Percentiles rank a stretch among this genome's conserved stretches.
These are phyloP conservation scores for Candida pseudoviswanathii DNA, from an alignment of 1,139 yeast genomes.

Conservation along the genomic window DNA sequence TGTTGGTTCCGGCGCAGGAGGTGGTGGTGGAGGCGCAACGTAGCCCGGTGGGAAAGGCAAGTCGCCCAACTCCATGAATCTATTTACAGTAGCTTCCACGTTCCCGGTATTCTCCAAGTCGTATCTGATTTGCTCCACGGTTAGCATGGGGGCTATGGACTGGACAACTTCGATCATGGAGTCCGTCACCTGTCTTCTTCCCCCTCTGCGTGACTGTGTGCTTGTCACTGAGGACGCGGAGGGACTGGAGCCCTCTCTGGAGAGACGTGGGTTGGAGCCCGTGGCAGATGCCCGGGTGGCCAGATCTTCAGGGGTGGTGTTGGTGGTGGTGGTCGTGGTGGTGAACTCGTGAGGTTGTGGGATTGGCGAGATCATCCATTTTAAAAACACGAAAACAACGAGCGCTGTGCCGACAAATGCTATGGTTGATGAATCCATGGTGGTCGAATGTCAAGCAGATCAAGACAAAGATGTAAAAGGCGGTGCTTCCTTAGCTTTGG, in stretches of 20 bases:
- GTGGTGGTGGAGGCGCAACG: conserved; percentile 14
- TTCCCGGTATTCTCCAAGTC: conserved; percentile 73
- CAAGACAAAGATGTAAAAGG: neutral
- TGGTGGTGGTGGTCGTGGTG: neutral
- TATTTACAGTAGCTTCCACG: conserved; percentile 77
- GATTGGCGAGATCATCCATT: conserved; percentile 64
- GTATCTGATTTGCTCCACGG: conserved; percentile 67
- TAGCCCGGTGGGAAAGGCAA: conserved; percentile 69
- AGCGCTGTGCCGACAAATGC: conserved; percentile 51
- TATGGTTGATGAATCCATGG: conserved; percentile 58
- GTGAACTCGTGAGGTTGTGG: conserved; percentile 38
- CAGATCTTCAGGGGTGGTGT: neutral
- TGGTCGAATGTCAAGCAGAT: neutral
- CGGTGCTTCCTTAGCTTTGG: neutral
- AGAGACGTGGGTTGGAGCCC: conserved; percentile 8
- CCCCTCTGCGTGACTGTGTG: conserved; percentile 17
- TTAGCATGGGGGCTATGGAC: conserved; percentile 74
- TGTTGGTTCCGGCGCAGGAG: conserved; percentile 8
- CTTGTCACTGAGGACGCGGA: conserved; percentile 5
- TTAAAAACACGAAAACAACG: conserved; percentile 55
- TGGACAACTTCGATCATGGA: conserved; percentile 88
- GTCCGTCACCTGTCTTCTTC: conserved; percentile 63
- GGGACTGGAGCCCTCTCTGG: conserved; percentile 4
- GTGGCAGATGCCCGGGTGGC: conserved; percentile 5
- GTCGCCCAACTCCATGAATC: conserved; percentile 61